Percentiles rank a stretch among this genome's conserved stretches.
Evolutionary conservation across 2,329 filamentous ascomycete species (phyloP).

Genomic region (Pezicula radicicola): DNA sequence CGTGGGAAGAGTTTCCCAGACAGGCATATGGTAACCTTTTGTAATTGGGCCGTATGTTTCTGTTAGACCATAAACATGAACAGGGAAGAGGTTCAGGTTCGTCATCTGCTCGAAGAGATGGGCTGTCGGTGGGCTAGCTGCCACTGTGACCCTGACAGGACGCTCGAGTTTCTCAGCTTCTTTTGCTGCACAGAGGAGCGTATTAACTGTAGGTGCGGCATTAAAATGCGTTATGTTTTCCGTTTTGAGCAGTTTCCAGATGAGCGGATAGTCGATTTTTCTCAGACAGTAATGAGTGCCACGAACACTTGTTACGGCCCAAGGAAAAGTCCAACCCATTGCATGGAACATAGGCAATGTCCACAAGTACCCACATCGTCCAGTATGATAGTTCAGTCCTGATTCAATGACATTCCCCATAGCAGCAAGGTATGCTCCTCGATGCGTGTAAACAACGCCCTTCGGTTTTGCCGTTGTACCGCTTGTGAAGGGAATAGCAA

Average conservation of each 20-base stretch:
- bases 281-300: conserved; percentile 94
- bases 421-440: conserved; percentile 81
- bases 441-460: conserved; percentile 88
- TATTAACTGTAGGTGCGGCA: conserved; percentile 95
- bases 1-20: conserved; percentile 72
- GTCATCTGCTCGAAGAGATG: conserved; percentile 91
- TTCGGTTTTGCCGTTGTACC: conserved; percentile 91
- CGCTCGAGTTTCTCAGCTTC: conserved; percentile 69
- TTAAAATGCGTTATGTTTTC: conserved; percentile 93
- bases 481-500: conserved; percentile 90
- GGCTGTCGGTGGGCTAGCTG: conserved; percentile 84
- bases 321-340: conserved; percentile 69
- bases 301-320: conserved; percentile 87
- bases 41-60: conserved; percentile 96
- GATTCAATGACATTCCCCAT: conserved; percentile 87
- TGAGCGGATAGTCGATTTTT: conserved; percentile 91
- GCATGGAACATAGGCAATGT: conserved; percentile 84
- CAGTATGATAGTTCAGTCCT: conserved; percentile 68
- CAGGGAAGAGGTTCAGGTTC: conserved; percentile 76
- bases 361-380: conserved; percentile 82
- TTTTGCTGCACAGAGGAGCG: conserved; percentile 76
- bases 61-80: conserved; percentile 87
- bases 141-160: conserved; percentile 84
- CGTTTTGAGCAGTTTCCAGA: conserved; percentile 84
- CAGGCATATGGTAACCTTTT: conserved; percentile 83